phyloP scores from a whole-genome alignment of 2,329 filamentous ascomycete species.

The Didymella arachidicola region DNA sequence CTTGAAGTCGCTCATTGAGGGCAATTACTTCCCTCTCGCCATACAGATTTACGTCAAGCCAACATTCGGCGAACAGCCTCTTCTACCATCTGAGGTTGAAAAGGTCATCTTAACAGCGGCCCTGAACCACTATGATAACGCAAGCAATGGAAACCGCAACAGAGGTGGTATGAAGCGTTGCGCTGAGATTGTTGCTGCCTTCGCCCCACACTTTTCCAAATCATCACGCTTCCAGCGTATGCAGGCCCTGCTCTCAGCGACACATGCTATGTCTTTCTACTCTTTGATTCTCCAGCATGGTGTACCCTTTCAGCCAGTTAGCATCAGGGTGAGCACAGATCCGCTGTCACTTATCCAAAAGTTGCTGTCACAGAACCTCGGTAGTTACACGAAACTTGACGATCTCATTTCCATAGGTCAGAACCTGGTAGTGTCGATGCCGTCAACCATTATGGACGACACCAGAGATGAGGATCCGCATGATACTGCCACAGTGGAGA shows the following conservation, averaged over 20 bases:
- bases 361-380: conserved; percentile 76
- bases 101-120: conserved; percentile 69
- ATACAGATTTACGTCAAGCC: conserved; percentile 65
- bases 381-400: conserved; percentile 76
- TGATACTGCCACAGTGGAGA: conserved; percentile 33
- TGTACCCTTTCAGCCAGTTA: conserved; percentile 80
- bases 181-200: conserved; percentile 65
- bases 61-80: conserved; percentile 58
- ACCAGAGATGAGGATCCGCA: conserved; percentile 59
- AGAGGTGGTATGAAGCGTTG: conserved; percentile 80
- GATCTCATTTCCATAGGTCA: conserved; percentile 74
- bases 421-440: conserved; percentile 64
- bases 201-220: conserved; percentile 64
- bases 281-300: conserved; percentile 80
- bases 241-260: conserved; percentile 73
- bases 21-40: conserved; percentile 70
- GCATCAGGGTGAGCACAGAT: conserved; percentile 78
- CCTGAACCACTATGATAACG: conserved; percentile 78
- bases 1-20: conserved; percentile 70
- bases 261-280: conserved; percentile 78
- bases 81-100: conserved; percentile 62
- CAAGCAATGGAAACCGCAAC: conserved; percentile 79
- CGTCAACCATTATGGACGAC: conserved; percentile 44
- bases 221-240: conserved; percentile 64
- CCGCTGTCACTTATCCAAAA: conserved; percentile 76